These are phyloP conservation scores for Podosphaera xanthii DNA, from an alignment of 2,329 filamentous ascomycete genomes.

Conservation along the genomic window DNA sequence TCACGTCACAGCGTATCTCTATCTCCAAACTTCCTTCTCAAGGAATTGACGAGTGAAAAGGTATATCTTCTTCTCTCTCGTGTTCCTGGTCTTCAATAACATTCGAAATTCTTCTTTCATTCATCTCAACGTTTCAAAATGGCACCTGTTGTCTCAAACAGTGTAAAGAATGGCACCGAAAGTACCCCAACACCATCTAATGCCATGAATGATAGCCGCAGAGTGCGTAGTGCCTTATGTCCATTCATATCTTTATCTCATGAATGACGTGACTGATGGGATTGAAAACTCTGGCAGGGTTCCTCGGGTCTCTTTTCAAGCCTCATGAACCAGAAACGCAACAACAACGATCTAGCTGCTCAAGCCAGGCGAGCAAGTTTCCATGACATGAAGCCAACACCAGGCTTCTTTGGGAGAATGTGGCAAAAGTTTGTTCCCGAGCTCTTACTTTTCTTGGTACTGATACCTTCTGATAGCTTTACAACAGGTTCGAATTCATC, in stretches of 20 bases:
- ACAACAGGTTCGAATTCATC: not conserved
- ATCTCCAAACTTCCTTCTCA: not conserved
- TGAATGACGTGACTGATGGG: not conserved
- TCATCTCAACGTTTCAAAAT: not conserved
- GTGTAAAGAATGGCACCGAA: conserved; percentile 9
- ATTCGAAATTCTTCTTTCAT: not conserved
- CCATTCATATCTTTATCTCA: not conserved
- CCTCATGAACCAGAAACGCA: conserved; percentile 23
- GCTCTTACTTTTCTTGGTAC: not conserved
- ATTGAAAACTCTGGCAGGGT: not conserved
- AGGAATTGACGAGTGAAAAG: not conserved
- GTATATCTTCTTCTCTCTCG: not conserved
- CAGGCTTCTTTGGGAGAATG: conserved; percentile 17
- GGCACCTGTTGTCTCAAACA: not conserved
- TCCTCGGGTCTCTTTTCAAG: conserved; percentile 15
- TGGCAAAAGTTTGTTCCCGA: conserved; percentile 13
- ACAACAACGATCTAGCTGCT: conserved; percentile 17
- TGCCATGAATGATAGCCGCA: conserved; percentile 8
- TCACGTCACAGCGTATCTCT: not conserved
- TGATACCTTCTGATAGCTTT: not conserved
- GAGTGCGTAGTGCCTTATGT: conserved; percentile 5
- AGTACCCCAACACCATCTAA: conserved; percentile 9
- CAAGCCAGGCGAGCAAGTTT: conserved; percentile 20
- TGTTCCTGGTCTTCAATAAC: not conserved
- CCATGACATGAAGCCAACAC: conserved; percentile 20